Base-by-base conservation (phyloP, 2,329 filamentous ascomycete species). In the Cryphonectria carpinicola region DNA sequence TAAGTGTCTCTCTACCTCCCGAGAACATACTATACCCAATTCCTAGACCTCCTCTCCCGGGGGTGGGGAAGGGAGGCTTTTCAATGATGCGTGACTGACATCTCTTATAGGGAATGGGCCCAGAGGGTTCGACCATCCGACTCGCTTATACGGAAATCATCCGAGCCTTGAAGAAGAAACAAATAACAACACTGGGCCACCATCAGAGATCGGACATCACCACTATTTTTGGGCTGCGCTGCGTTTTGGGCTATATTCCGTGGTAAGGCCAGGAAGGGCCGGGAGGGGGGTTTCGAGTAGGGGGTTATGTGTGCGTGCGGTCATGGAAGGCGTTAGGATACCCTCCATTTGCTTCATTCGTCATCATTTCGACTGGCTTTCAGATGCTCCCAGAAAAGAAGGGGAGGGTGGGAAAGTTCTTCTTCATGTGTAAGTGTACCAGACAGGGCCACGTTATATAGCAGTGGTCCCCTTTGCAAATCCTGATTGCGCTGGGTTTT, bases 51-150 rank as follows among this genome's bases (percentile, higher is more conserved):
- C 32, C 32, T 28, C 28, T 2, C 28, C 28, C 28, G 28, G 28
- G 1, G 28, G 28, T 3, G 32, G 32, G 32, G 32, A 32, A 32
- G 32, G 32, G 32, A 3, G 4, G 32, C n/a, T n/a, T n/a, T n/a
- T n/a, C n/a, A n/a, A 32, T 11, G 25, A 35, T 5, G 46, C 46
- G 7, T 32, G 25, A 58, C 61, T 58, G 65, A 67, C 66, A 58
- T 58, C 8, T 56, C 54, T 64, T 64, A 63, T 70, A 90, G 88
- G 35, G 88, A 90, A 82, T 92, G 90, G 89, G 90, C 90, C 52
- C 90, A 92, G 77, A 83, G 89, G 69, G 89, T 90, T 56, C 84
- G 84, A 71, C 84, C 88, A 35, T 84, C 86, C 2, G 90, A 92
- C 56, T 86, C 87, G 70, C 81, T 92, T 72, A 92, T 92, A 75